A percentile compares a stretch with the other conserved stretches of the same genome.
phyloP scores from a whole-genome alignment of 2,329 filamentous ascomycete genomes.

The Xylariomycetidae sp. region DNA sequence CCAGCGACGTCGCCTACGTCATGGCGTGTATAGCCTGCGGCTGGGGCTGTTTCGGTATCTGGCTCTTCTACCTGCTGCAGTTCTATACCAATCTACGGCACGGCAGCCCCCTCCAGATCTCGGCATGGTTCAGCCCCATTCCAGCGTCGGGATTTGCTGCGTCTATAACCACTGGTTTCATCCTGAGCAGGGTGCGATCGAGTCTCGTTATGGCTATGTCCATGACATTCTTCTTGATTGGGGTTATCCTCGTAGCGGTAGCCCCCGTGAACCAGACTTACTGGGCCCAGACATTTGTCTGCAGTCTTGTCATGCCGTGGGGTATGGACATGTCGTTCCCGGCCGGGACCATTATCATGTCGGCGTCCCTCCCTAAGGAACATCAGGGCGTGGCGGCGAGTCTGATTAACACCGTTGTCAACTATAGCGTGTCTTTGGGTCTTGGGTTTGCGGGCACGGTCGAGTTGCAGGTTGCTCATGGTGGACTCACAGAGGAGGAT shows the following conservation, averaged over 20 bases:
- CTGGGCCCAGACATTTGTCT: conserved; percentile 49
- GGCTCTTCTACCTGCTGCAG: conserved; percentile 47
- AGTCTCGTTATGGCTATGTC: too few species aligned
- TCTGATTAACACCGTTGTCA: conserved; percentile 51
- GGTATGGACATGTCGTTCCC: conserved; percentile 56
- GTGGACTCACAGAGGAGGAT: conserved; percentile 41
- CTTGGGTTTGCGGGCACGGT: conserved; percentile 52
- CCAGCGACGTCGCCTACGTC: conserved; percentile 48
- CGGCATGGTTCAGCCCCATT: conserved; percentile 26
- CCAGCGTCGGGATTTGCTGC: conserved; percentile 22
- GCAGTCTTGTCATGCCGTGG: conserved; percentile 39
- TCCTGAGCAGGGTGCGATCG: too few species aligned
- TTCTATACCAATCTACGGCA: conserved; percentile 41
- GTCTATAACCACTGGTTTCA: conserved; percentile 25
- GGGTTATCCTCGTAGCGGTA: conserved; percentile 21
- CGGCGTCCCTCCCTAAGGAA: conserved; percentile 29
- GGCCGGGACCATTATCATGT: conserved; percentile 46
- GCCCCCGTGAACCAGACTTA: conserved; percentile 44
- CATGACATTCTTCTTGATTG: too few species aligned
- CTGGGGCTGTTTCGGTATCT: conserved; percentile 52
- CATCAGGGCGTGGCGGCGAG: conserved; percentile 31
- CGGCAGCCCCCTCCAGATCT: conserved; percentile 26
- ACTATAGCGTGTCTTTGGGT: conserved; percentile 53
- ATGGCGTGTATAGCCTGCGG: conserved; percentile 49
- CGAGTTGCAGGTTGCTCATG: conserved; percentile 43